phyloP scores from a whole-genome alignment of 78 protist genomes.

The Creolimax fragrantissima region DNA sequence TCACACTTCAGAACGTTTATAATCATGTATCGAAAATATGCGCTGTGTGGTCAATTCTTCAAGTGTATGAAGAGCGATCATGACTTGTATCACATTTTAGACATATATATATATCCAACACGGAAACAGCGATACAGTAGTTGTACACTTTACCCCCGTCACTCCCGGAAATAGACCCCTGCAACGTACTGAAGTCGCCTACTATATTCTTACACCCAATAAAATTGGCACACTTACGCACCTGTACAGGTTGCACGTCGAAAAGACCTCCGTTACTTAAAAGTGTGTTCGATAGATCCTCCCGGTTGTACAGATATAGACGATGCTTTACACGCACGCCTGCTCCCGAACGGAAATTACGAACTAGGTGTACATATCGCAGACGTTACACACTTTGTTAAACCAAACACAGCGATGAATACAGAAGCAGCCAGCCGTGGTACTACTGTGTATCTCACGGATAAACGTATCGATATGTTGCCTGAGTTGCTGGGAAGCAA shows the following conservation, averaged over 20 bases:
- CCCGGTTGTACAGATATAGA: constrained; percentile 94
- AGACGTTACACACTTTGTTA: constrained; percentile 82
- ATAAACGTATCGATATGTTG: constrained; percentile 82
- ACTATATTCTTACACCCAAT: too few relatives aligned
- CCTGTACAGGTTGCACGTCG: background rate
- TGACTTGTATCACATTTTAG: too few relatives aligned
- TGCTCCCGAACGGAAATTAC: constrained; percentile 20
- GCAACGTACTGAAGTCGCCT: too few relatives aligned
- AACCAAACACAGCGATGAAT: constrained; percentile 45
- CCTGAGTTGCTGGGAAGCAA: constrained; percentile 67
- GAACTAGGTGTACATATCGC: constrained; percentile 91
- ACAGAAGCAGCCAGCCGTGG: constrained; percentile 50
- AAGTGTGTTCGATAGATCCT: constrained; percentile 61
- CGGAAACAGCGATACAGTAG: too few relatives aligned
- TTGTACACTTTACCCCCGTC: too few relatives aligned
- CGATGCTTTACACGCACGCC: constrained; percentile 81
- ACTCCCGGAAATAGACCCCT: too few relatives aligned
- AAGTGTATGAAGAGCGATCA: too few relatives aligned
- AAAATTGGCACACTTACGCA: too few relatives aligned
- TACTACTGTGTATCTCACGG: constrained; percentile 79
- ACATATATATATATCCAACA: too few relatives aligned
- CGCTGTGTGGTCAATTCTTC: too few relatives aligned
- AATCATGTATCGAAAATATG: too few relatives aligned
- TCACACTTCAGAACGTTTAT: too few relatives aligned
- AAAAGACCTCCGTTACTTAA: constrained; percentile 25